These are phyloP conservation scores for Mycosphaerella sp. DNA, from an alignment of 2,329 filamentous ascomycete genomes.

Conservation along the genomic window DNA sequence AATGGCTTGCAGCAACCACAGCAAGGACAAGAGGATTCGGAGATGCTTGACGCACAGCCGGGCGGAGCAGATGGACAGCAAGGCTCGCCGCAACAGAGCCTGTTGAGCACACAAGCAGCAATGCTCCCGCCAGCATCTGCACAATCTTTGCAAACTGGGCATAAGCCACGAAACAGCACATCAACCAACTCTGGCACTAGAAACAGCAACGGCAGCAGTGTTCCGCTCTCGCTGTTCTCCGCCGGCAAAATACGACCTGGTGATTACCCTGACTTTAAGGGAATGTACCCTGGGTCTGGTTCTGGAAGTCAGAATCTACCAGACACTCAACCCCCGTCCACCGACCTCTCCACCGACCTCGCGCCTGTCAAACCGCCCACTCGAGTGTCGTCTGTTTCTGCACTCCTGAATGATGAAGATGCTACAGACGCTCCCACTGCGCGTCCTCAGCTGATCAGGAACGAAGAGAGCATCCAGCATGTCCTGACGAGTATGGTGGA, in stretches of 20 bases:
- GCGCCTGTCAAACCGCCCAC: slow-evolving; percentile 29
- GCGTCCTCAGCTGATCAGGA: slow-evolving; percentile 37
- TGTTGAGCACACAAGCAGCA: slow-evolving; percentile 41
- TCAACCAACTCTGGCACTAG: slow-evolving; percentile 78
- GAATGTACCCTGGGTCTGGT: slow-evolving; percentile 43
- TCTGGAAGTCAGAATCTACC: slow-evolving; percentile 52
- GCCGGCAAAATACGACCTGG: slow-evolving; percentile 49
- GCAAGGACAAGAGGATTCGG: slow-evolving; percentile 37
- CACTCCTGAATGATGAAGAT: slow-evolving; percentile 38
- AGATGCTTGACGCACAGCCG: slow-evolving; percentile 41
- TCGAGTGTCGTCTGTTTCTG: slow-evolving; percentile 33
- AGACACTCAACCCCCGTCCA: slow-evolving; percentile 51
- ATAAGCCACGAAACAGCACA: slow-evolving; percentile 72
- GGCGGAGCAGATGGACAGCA: neutral
- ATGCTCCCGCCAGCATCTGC: slow-evolving; percentile 61
- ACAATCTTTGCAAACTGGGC: slow-evolving; percentile 53
- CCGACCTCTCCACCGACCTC: no score
- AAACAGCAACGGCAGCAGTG: slow-evolving; percentile 56
- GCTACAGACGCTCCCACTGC: neutral
- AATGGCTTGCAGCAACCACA: slow-evolving; percentile 41
- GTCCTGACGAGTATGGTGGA: slow-evolving; percentile 60
- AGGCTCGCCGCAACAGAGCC: slow-evolving; percentile 22
- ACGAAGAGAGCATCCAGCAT: slow-evolving; percentile 47
- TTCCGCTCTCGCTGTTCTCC: slow-evolving; percentile 58
- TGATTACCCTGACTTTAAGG: slow-evolving; percentile 52